Base-by-base conservation (phyloP, 2,329 filamentous ascomycete genomes). In the Calonectria multiphialidica region DNA sequence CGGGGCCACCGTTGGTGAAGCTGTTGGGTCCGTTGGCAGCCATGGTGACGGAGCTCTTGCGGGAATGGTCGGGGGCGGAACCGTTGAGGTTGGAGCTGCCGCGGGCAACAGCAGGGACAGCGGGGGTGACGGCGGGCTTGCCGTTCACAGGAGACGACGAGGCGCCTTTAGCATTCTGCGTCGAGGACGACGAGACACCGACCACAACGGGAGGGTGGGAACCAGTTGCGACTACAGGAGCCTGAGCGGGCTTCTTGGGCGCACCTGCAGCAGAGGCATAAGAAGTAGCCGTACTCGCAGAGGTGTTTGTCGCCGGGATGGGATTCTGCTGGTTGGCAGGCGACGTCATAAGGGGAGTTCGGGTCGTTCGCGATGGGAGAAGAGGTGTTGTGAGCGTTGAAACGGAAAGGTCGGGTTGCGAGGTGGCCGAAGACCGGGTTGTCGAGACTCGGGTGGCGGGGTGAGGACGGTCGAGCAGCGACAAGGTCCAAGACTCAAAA, bases 11-110 rank as follows among this genome's bases (percentile, higher is more conserved):
- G 88, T 97, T 98, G 78, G 93, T 89, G 83, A 92, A 94, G 81
- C 92, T 92, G 78, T 90, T 94, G 68, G 94, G 91, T 78, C 93
- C 94, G 82, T 94, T 94, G 78, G 95, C 93, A 83, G 91, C 95
- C 88, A 98, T 98, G 80, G 96, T 98, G 80, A 98, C 93, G 21
- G 96, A 98, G 76, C 92, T 92, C 86, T 98, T 98, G 82, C 95
- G 92, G 82, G 88, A 90, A 87, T 98, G 96, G 79, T 95, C 93
- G 78, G 88, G 88, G 67, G 88, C 84, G 77, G 87, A 86, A 77
- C 94, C 94, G 90, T 97, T 97, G 79, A 91, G 85, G 81, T 88
- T 88, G 77, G 88, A 85, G 81, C 88, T 90, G 84, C 90, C 90
- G 84, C 91, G 90, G 74, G 89, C 90, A 78, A 93, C 91, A 82